Base-by-base conservation (phyloP, 2,329 filamentous ascomycete genomes). In the Colletotrichum sp. region DNA sequence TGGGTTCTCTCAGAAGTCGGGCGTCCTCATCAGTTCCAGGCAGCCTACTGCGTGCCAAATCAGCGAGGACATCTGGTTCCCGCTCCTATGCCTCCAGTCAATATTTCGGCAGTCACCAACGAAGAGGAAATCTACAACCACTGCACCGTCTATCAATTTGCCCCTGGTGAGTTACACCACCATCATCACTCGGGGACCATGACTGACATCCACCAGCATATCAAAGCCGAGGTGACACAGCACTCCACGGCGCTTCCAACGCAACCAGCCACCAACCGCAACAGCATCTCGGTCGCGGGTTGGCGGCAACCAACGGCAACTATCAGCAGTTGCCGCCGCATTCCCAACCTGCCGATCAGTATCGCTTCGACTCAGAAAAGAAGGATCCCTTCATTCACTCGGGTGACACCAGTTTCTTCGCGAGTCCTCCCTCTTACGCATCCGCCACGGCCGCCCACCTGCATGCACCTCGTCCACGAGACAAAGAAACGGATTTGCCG, bases 111-210 rank as follows among this genome's bases (percentile, higher is more conserved):
- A 7, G 73, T 73, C 5, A 73, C 70, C 7, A 75, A 58, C 21
- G 70, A 75, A 21, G 63, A 73, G n/a, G 73, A 75, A n/a, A 63
- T 75, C 7, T 75, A 63, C 30, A 52, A 75, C 34, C 73, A 75
- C 64, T 75, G 73, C 70, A 75, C 70, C 34, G 73, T 75, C 28
- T 75, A 73, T 52, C 73, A 73, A 16, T 75, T 68, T 52, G 64
- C 71, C 12, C 63, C 73, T 8, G 15, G 73, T 73, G 21, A 75
- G 73, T 60, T 8, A 9, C n/a, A 55, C 18, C 10, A 18, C 21
- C 8, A 34, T 26, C 6, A n/a, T 21, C 43, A 48, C 43, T 55
- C 13, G 32, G 36, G 26, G 21, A 34, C 24, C 18, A 57, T 9
- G 18, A 18, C 73, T 75, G 38, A 75, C 26, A 18, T 7, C 9